Percentiles rank a stretch among this genome's conserved stretches.
phyloP scores from a whole-genome alignment of 140 eudicot species.

The Anethum foeniculum region DNA sequence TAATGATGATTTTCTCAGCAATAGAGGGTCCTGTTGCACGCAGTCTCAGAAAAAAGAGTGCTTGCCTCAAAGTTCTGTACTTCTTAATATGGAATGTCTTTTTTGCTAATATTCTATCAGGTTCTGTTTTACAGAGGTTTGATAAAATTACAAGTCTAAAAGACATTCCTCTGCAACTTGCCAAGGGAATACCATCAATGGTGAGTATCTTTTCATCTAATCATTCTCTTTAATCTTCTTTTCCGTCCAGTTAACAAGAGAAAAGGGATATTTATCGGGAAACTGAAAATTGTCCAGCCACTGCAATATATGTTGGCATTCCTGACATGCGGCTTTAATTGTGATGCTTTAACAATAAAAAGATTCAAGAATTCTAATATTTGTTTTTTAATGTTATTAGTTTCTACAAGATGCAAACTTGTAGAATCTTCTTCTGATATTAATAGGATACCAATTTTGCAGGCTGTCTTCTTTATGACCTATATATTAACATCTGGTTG shows the following conservation, averaged over 20 bases:
- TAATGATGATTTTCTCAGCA: conserved; percentile 79
- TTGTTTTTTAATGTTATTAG: background rate
- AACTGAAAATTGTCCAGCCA: background rate
- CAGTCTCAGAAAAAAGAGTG: conserved; percentile 77
- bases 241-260: background rate
- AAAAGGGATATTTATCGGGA: background rate
- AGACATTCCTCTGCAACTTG: conserved; percentile 56
- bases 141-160: conserved; percentile 36
- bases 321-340: background rate
- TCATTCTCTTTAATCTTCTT: background rate
- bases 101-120: conserved; percentile 72
- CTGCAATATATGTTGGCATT: background rate
- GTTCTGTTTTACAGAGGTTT: conserved; percentile 65
- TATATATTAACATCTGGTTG: conserved; percentile 92
- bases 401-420: background rate
- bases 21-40: conserved; percentile 88
- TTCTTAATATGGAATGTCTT: conserved; percentile 87
- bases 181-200: conserved; percentile 71
- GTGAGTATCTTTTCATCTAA: conserved; percentile 18
- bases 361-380: background rate
- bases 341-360: background rate
- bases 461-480: conserved; percentile 91
- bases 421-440: background rate
- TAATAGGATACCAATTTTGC: conserved; percentile 20
- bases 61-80: conserved; percentile 63